Conservation (phyloP, 1,139 yeast genomes). For the Magnusiomyces ingens region DNA sequence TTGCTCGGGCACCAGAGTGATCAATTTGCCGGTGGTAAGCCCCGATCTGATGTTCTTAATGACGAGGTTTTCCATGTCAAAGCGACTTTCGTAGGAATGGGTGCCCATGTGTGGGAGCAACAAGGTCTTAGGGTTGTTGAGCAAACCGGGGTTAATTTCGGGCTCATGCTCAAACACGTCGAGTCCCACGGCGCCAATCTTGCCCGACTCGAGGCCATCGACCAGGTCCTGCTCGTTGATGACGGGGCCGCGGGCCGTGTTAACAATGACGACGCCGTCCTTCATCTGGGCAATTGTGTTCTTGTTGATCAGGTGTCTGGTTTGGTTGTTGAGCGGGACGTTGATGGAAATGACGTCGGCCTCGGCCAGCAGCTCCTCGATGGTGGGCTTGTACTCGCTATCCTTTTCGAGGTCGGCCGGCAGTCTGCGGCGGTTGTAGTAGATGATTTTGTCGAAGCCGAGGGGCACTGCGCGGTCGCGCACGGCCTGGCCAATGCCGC, state of each 20-base stretch:
- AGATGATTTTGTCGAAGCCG: slow-evolving; percentile 54
- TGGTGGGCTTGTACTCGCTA: slow-evolving; percentile 44
- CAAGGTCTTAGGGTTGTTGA: slow-evolving; percentile 40
- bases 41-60: slow-evolving; percentile 41
- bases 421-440: slow-evolving; percentile 56
- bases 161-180: slow-evolving; percentile 88
- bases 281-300: slow-evolving; percentile 54
- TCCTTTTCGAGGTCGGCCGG: slow-evolving; percentile 46
- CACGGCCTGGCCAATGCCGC: slow-evolving; percentile 73
- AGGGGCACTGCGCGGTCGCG: slow-evolving; percentile 58
- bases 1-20: slow-evolving; percentile 40
- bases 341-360: slow-evolving; percentile 58
- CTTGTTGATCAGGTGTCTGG: slow-evolving; percentile 50
- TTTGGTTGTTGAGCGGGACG: slow-evolving; percentile 51
- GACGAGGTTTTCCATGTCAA: slow-evolving; percentile 52
- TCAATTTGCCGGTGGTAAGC: slow-evolving; percentile 51
- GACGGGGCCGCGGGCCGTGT: slow-evolving; percentile 62
- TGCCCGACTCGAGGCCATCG: slow-evolving; percentile 59
- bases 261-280: slow-evolving; percentile 59
- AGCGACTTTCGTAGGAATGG: slow-evolving; percentile 47
- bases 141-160: slow-evolving; percentile 31
- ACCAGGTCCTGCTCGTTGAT: slow-evolving; percentile 69
- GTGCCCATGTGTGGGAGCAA: slow-evolving; percentile 68
- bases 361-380: slow-evolving; percentile 49
- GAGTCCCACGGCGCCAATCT: slow-evolving; percentile 65